A percentile compares a stretch with the other conserved stretches of the same genome.
Conservation (phyloP, 225 moss, liverwort and hornwort genomes). For the Straminergon stramineum region DNA sequence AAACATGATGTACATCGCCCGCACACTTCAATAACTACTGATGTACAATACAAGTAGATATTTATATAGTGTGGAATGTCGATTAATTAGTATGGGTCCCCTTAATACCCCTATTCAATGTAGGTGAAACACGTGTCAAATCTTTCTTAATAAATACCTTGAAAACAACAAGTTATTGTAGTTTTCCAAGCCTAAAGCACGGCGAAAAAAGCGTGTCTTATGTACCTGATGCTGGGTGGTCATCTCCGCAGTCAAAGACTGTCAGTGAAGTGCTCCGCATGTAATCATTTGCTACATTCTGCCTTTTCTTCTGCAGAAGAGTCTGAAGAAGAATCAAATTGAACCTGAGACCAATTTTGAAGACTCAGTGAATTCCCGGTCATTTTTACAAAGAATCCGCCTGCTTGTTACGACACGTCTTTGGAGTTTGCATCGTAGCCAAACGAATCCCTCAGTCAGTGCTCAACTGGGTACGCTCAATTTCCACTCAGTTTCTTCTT, state of each 20-base stretch:
- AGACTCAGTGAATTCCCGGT: neutral
- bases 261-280: neutral
- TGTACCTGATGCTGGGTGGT: neutral
- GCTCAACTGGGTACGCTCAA: neutral
- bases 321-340: neutral
- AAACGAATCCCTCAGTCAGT: neutral
- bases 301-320: neutral
- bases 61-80: too few relatives aligned
- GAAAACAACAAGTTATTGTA: neutral
- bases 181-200: neutral
- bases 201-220: neutral
- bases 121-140: neutral
- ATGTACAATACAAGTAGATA: too few relatives aligned
- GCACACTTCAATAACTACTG: too few relatives aligned
- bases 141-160: neutral
- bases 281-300: neutral
- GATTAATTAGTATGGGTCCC: too few relatives aligned
- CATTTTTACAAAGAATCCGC: neutral
- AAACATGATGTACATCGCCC: too few relatives aligned
- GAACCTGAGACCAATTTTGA: neutral
- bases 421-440: neutral
- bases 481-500: neutral
- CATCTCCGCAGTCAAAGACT: neutral
- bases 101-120: too few relatives aligned
- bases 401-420: too few relatives aligned